phyloP scores from a whole-genome alignment of 2,329 filamentous ascomycete genomes.

The Apiospora malaysiana region DNA sequence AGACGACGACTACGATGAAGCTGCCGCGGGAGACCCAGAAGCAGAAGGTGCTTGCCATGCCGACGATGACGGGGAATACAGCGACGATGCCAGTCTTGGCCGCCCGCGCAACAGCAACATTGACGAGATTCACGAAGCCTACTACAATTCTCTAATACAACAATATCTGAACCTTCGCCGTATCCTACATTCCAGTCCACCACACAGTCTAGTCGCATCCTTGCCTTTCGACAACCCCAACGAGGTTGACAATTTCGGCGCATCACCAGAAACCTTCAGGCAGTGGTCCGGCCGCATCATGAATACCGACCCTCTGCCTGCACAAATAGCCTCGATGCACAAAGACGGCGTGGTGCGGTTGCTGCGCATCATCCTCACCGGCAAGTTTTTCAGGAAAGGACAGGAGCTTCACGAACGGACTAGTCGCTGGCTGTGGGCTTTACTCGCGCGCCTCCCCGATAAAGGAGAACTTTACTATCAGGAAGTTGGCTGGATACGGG shows the following conservation, averaged over 20 bases:
- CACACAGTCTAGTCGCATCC: slow-evolving; percentile 54
- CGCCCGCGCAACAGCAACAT: slow-evolving; percentile 39
- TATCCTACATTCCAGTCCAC: slow-evolving; percentile 62
- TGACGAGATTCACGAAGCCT: slow-evolving; percentile 63
- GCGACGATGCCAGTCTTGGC: slow-evolving; percentile 31
- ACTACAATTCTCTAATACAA: slow-evolving; percentile 68
- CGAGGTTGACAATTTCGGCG: slow-evolving; percentile 60
- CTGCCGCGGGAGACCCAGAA: slow-evolving; percentile 15
- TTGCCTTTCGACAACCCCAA: slow-evolving; percentile 61
- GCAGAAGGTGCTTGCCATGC: slow-evolving; percentile 32
- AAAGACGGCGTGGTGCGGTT: slow-evolving; percentile 70
- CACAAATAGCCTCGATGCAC: slow-evolving; percentile 68
- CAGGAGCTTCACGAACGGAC: slow-evolving; percentile 66
- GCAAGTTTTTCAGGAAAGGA: slow-evolving; percentile 67
- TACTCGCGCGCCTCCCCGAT: slow-evolving; percentile 77
- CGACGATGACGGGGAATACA: slow-evolving; percentile 40
- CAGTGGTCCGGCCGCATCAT: slow-evolving; percentile 60
- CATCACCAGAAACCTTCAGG: slow-evolving; percentile 53
- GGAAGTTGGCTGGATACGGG: slow-evolving; percentile 77
- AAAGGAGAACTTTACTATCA: slow-evolving; percentile 76
- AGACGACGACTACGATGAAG: slow-evolving; percentile 28
- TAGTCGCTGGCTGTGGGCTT: slow-evolving; percentile 84
- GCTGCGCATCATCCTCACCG: slow-evolving; percentile 68
- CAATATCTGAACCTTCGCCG: slow-evolving; percentile 71
- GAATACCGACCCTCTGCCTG: slow-evolving; percentile 61